Evolutionary conservation across 305 asterid species (phyloP), one percentile per base, ranked within the genome.

Genomic region (Fraxinus greggii): DNA sequence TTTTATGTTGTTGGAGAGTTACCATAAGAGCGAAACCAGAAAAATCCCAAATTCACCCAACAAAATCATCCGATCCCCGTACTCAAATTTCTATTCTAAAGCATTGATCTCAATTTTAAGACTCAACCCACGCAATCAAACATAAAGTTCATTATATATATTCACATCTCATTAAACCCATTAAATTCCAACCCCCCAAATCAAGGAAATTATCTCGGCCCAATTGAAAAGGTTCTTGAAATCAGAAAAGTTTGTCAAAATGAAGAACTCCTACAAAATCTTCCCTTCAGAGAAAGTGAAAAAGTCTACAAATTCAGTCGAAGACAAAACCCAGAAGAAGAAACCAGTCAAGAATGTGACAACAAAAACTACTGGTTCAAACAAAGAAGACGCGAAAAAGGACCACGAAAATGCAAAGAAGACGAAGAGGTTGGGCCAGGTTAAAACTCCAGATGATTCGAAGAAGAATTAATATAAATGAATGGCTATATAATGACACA

Each of bases 141-240:
- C 26, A 54, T 54, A 19, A 54, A 19, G 65, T n/a, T 54, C 24
- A 54, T 54, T 7, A 54, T 54, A 54, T 5, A 54, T n/a, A 54
- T n/a, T 54, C 26, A 54, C 51, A 10, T 40, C 15, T 3, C 51
- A 40, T 13, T 9, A 40, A 9, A 40, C 17, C 17, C 51, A 40
- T 10, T 13, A 10, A 10, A 9, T 40, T 7, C 51, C 15, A 40
- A 9, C 13, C 48, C 48, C 17, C 13, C n/a, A n/a, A n/a, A n/a
- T 89, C 88, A 87, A 56, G 51, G 90, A 88, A 75, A 81, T 38
- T 1, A 83, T 90, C 21, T 87, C 91, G 0, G 21, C 84, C 5
- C 93, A 92, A 67, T 85, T 92, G 87, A 92, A 87, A 80, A 86
- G 86, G 81, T 59, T 87, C 24, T 87, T 92, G 42, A 87, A 85